Evolutionary conservation across 306 rosid species (phyloP).

Genomic region (Canavalia gladiata): DNA sequence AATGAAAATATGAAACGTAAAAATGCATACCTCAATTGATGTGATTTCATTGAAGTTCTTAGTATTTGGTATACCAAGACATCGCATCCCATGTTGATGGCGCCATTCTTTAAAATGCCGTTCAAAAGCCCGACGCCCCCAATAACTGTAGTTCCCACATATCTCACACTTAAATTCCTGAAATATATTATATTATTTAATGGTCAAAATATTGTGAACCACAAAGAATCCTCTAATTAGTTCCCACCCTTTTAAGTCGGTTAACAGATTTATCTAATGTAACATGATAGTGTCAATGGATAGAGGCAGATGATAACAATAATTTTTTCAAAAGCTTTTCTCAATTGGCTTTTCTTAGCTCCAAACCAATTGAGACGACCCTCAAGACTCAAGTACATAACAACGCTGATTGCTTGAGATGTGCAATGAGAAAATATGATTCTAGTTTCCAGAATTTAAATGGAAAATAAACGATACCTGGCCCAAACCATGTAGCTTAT

Average conservation of each 20-base stretch:
- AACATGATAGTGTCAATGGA: conserved; percentile 12
- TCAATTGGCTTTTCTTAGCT: neutral
- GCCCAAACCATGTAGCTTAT: conserved; percentile 98
- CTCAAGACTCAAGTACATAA: neutral
- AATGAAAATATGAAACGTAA: neutral
- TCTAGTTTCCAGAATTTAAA: conserved; percentile 37
- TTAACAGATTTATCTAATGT: conserved; percentile 13
- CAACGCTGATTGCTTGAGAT: neutral
- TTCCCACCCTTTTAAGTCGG: conserved; percentile 28
- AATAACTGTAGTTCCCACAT: conserved; percentile 98
- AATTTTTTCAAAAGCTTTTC: conserved; percentile 2
- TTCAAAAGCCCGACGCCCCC: conserved; percentile 99
- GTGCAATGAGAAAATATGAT: neutral
- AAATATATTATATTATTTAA: conserved; percentile 45
- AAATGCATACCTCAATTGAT: conserved; percentile 83
- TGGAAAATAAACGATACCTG: conserved; percentile 72
- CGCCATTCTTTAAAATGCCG: conserved; percentile 99
- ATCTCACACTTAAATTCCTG: conserved; percentile 99
- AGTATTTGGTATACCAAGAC: conserved; percentile 98
- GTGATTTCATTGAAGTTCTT: conserved; percentile 97
- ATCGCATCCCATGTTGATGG: conserved; percentile 99
- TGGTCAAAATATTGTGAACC: conserved; percentile 37
- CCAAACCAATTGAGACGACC: neutral
- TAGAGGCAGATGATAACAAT: conserved; percentile 21
- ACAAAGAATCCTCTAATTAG: neutral